phyloP scores from a whole-genome alignment of 768 basidiomycete genomes.

The Lepiota venenata region DNA sequence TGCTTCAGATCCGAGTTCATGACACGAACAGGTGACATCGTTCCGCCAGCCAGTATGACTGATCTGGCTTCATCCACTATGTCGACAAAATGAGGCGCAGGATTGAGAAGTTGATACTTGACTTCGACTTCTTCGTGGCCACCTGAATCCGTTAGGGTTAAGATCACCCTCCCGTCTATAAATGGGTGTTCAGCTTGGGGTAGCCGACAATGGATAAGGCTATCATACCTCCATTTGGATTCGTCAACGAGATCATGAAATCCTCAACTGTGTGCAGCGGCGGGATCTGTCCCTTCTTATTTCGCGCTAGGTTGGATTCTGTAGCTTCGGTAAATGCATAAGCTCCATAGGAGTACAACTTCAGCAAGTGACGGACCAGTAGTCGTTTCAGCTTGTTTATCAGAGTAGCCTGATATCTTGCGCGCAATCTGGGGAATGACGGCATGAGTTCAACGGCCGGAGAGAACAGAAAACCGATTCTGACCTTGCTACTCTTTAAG shows the following conservation, averaged over 20 bases:
- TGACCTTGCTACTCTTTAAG: conserved; percentile 79
- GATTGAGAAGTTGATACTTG: conserved; percentile 92
- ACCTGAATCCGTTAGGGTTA: conserved; percentile 40
- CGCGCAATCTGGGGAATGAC: conserved; percentile 49
- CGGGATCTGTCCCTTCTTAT: conserved; percentile 46
- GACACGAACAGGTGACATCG: conserved; percentile 88
- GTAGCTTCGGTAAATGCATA: not conserved
- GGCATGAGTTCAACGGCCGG: conserved; percentile 14
- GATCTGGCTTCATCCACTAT: conserved; percentile 77
- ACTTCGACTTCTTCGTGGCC: conserved; percentile 53
- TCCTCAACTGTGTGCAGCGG: conserved; percentile 80
- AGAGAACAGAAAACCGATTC: not conserved
- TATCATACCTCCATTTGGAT: conserved; percentile 63
- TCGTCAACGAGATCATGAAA: conserved; percentile 74
- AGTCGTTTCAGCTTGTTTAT: conserved; percentile 49
- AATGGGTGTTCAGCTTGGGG: conserved; percentile 1
- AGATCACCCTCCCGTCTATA: conserved; percentile 71
- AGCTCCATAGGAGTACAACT: not conserved
- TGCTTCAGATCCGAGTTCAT: not conserved
- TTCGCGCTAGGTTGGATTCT: conserved; percentile 15
- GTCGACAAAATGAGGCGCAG: conserved; percentile 82
- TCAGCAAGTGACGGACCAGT: conserved; percentile 24
- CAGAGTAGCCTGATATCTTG: conserved; percentile 85
- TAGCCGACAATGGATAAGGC: not conserved
- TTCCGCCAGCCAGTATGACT: conserved; percentile 93